Evolutionary conservation across 768 basidiomycete species (phyloP).

Genomic region (Phaeotremella fagi): DNA sequence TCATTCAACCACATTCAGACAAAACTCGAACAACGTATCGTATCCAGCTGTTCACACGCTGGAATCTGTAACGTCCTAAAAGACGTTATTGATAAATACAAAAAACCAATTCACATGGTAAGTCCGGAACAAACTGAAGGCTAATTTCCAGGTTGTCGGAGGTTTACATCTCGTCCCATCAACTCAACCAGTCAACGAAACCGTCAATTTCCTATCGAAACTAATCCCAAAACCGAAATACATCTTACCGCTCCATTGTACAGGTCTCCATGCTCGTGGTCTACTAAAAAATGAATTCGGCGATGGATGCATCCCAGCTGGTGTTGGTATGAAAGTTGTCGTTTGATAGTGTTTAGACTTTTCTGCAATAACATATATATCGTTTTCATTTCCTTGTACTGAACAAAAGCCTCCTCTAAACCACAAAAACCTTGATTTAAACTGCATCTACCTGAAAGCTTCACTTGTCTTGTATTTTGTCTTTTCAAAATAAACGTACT

Average conservation of each 20-base stretch:
- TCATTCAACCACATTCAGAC: background rate
- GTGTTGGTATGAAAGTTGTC: slow-evolving; percentile 64
- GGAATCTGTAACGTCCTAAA: slow-evolving; percentile 78
- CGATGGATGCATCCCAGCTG: slow-evolving; percentile 70
- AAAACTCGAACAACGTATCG: background rate
- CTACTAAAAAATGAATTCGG: slow-evolving; percentile 67
- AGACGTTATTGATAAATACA: slow-evolving; percentile 61
- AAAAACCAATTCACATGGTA: slow-evolving; percentile 70
- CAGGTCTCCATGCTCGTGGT: slow-evolving; percentile 70
- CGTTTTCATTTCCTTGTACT: too few species aligned
- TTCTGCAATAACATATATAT: too few species aligned
- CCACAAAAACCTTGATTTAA: too few species aligned
- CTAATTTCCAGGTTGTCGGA: slow-evolving; percentile 54
- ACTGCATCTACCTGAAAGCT: too few species aligned
- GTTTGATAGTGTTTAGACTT: too few species aligned
- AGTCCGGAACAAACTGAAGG: background rate
- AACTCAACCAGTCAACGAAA: slow-evolving; percentile 60
- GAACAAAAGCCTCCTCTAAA: too few species aligned
- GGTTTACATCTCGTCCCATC: slow-evolving; percentile 76
- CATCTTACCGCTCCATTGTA: slow-evolving; percentile 78
- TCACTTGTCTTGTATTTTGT: too few species aligned
- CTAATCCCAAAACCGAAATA: slow-evolving; percentile 64
- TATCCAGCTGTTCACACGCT: slow-evolving; percentile 68
- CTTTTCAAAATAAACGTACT: too few species aligned
- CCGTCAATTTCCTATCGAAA: slow-evolving; percentile 66